phyloP scores from a whole-genome alignment of 1,284 basidiomycete species.

The Apiotrichum siamense region DNA sequence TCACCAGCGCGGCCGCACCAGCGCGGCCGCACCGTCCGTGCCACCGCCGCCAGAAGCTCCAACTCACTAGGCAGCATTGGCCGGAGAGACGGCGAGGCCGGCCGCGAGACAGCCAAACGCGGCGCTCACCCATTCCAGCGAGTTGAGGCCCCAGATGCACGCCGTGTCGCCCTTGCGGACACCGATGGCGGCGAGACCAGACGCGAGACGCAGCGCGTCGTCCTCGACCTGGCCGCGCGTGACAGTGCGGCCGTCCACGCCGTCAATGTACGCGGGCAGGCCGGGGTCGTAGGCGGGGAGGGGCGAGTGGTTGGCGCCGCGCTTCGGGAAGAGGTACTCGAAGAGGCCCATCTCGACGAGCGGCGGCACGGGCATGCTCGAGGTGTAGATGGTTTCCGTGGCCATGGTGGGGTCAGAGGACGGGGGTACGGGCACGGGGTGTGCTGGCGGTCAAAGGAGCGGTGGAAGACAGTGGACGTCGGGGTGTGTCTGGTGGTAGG shows the following conservation, averaged over 20 bases:
- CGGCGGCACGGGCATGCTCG: constrained; percentile 18
- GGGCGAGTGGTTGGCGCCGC: neutral
- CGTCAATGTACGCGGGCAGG: constrained; percentile 62
- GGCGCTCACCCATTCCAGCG: constrained; percentile 58
- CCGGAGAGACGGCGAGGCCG: constrained; percentile 34
- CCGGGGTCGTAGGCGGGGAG: constrained; percentile 14
- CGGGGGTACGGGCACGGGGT: neutral
- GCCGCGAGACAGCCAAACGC: constrained; percentile 53
- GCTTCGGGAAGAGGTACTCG: constrained; percentile 12
- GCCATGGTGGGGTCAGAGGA: constrained; percentile 1
- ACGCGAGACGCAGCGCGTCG: constrained; percentile 56
- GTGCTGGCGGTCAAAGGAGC: neutral
- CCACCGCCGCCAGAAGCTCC: no score
- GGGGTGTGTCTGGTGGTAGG: no score
- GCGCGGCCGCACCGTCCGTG: constrained; percentile 47
- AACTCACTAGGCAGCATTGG: constrained; percentile 43
- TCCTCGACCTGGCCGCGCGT: constrained; percentile 56
- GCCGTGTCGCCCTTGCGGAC: constrained; percentile 35
- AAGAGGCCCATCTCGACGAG: constrained; percentile 27
- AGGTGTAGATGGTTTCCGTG: constrained; percentile 22
- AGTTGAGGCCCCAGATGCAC: constrained; percentile 51
- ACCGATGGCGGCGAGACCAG: constrained; percentile 50
- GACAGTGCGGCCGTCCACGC: constrained; percentile 55
- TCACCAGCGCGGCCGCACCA: no score
- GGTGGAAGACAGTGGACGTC: no score